Conservation (phyloP, 2,329 filamentous ascomycete species). For the Tolypocladium tundrense region DNA sequence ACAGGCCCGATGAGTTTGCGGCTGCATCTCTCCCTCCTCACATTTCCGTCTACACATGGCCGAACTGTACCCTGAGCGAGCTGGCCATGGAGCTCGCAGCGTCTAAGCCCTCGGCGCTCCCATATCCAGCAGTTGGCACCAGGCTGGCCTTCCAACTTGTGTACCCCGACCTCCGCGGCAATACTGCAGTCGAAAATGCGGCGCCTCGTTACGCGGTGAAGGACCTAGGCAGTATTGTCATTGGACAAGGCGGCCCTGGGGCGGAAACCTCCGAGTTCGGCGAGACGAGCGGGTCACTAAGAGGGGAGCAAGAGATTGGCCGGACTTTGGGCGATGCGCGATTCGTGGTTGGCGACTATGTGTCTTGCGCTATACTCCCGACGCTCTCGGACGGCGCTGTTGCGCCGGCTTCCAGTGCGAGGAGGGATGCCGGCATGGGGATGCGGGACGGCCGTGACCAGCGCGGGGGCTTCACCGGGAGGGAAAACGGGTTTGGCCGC, state of each 20-base stretch:
- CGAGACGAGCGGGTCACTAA: conserved; percentile 19
- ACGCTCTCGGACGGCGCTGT: conserved; percentile 66
- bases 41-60: conserved; percentile 80
- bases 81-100: conserved; percentile 67
- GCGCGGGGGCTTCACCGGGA: conserved; percentile 12
- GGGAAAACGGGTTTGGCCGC: conserved; percentile 20
- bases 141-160: conserved; percentile 81
- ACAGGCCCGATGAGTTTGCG: conserved; percentile 61
- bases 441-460: conserved; percentile 13
- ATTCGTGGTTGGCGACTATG: conserved; percentile 83
- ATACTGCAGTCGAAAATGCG: conserved; percentile 13
- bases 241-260: conserved; percentile 49
- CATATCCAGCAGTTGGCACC: conserved; percentile 66
- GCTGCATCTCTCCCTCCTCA: conserved; percentile 49
- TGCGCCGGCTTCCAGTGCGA: conserved; percentile 42
- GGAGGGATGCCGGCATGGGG: conserved; percentile 12
- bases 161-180: conserved; percentile 58
- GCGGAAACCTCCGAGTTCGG: conserved; percentile 29
- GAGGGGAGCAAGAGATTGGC: conserved; percentile 46
- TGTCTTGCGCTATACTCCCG: conserved; percentile 72
- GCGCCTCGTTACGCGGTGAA: conserved; percentile 59
- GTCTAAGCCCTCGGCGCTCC: conserved; percentile 55
- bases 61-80: conserved; percentile 69
- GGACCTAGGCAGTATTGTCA: conserved; percentile 72
- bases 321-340: conserved; percentile 68